Evolutionary conservation across 306 rosid species (phyloP).

Genomic region (Vicia sativa): DNA sequence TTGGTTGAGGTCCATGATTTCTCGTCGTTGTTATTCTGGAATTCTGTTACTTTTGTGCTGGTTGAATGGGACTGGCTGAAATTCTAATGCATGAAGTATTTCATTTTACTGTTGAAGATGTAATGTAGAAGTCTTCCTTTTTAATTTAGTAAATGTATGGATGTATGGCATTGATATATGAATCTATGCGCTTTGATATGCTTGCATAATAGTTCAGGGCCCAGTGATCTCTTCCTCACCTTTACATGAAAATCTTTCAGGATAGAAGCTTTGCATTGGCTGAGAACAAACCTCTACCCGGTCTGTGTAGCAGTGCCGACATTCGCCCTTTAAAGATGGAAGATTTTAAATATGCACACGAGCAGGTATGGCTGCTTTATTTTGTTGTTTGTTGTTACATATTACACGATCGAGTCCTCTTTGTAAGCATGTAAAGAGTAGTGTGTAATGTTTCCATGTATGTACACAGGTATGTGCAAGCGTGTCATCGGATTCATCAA

Average conservation of each 20-base stretch:
- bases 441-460: neutral
- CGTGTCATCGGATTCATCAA: conserved; percentile 87
- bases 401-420: neutral
- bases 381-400: neutral
- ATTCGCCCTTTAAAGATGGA: conserved; percentile 82
- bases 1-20: neutral
- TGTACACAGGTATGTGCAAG: conserved; percentile 87
- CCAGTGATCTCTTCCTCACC: conserved; percentile 21
- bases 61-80: neutral
- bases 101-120: neutral
- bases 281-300: conserved; percentile 77
- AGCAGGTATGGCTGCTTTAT: conserved; percentile 64
- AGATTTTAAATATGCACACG: conserved; percentile 87
- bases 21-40: neutral
- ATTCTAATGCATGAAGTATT: neutral
- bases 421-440: neutral
- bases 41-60: too few species aligned
- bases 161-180: neutral
- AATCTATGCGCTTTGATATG: neutral
- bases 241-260: conserved; percentile 52
- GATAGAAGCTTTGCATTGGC: conserved; percentile 68
- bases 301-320: conserved; percentile 68
- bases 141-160: neutral
- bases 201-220: conserved; percentile 1
- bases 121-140: too few species aligned